These are phyloP conservation scores for Dactylellina drechsleri DNA, from an alignment of 2,329 filamentous ascomycete genomes.

Conservation along the genomic window DNA sequence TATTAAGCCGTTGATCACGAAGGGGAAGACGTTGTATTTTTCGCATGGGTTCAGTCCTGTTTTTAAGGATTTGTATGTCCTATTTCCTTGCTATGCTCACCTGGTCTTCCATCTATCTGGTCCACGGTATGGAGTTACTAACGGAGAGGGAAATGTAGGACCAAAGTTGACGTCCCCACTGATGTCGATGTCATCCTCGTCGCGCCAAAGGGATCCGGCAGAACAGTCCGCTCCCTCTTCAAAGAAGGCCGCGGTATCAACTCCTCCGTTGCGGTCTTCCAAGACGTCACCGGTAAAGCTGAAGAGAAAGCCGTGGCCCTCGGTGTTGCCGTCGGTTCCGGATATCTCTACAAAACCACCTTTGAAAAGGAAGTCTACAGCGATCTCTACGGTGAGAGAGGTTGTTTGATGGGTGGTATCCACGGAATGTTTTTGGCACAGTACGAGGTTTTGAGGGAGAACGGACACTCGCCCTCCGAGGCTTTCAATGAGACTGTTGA, in stretches of 20 bases:
- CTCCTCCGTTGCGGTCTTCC: slow-evolving; percentile 97
- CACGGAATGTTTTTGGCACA: slow-evolving; percentile 99
- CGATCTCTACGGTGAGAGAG: slow-evolving; percentile 98
- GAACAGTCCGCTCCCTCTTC: slow-evolving; percentile 98
- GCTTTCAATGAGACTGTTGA: slow-evolving; percentile 99
- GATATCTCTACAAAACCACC: slow-evolving; percentile 99
- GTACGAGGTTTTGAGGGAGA: slow-evolving; percentile 99
- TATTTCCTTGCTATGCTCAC: slow-evolving; percentile 2
- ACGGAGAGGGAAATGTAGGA: slow-evolving; percentile 62
- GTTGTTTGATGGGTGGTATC: slow-evolving; percentile 99
- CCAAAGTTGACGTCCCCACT: slow-evolving; percentile 94
- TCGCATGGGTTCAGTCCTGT: slow-evolving; percentile 99
- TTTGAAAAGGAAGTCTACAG: slow-evolving; percentile 99
- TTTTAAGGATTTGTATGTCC: slow-evolving; percentile 83
- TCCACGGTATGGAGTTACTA: slow-evolving; percentile 18
- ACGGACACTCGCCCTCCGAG: slow-evolving; percentile 95
- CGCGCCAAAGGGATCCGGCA: slow-evolving; percentile 98
- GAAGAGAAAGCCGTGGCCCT: slow-evolving; percentile 97
- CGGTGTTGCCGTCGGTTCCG: slow-evolving; percentile 91
- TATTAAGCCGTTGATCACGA: slow-evolving; percentile 97
- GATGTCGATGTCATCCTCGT: slow-evolving; percentile 99
- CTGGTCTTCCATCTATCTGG: no score
- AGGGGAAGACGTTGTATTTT: slow-evolving; percentile 99
- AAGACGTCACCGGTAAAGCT: slow-evolving; percentile 97
- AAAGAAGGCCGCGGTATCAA: slow-evolving; percentile 99